These are phyloP conservation scores for Cinnamomum micranthum DNA, from an alignment of 164 flowering plant genomes.

Conservation along the genomic window DNA sequence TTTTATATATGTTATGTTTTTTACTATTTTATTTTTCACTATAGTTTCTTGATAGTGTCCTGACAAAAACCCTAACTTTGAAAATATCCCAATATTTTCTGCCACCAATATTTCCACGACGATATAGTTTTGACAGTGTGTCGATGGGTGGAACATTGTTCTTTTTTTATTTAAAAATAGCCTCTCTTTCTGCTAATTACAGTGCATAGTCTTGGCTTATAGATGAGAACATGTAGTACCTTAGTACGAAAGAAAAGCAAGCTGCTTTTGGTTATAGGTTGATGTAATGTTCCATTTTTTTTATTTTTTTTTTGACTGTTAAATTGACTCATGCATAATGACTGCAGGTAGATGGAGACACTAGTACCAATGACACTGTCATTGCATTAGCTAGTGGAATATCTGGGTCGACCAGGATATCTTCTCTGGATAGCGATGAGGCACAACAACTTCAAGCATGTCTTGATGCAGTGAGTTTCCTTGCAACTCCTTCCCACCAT, in stretches of 20 bases:
- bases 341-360: constrained; percentile 95
- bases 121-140: no score
- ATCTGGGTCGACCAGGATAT: constrained; percentile 63
- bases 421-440: constrained; percentile 57
- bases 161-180: no score
- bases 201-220: not conserved
- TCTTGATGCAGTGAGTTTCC: constrained; percentile 78
- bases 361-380: constrained; percentile 95
- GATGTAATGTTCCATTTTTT: not conserved
- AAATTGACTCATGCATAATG: constrained; percentile 4
- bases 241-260: not conserved
- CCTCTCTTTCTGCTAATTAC: no score
- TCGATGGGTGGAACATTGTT: no score
- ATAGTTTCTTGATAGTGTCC: no score
- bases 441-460: constrained; percentile 79
- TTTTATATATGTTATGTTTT: no score
- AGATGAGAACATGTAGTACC: not conserved
- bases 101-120: no score
- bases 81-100: no score
- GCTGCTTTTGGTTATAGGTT: not conserved
- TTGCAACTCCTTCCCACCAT: not conserved
- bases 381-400: constrained; percentile 96
- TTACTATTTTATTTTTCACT: no score
- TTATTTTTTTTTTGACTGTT: not conserved
- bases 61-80: no score